phyloP scores from a whole-genome alignment of 768 basidiomycete species.

The Russula griseocarnosa region DNA sequence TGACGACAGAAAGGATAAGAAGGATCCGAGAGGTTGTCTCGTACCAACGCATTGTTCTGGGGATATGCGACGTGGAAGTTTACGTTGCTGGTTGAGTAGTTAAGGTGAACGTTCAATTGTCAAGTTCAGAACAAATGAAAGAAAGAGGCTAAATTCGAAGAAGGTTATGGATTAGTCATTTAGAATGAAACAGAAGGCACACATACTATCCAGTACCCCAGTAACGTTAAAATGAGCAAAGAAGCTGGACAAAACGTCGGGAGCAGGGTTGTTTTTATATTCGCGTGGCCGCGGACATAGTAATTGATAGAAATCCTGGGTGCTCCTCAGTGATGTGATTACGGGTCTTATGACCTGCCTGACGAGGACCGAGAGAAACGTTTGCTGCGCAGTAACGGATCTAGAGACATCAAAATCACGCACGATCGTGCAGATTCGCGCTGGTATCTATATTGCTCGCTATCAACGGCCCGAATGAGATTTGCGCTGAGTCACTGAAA shows the following conservation, averaged over 20 bases:
- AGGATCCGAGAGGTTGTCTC: neutral
- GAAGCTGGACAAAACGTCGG: neutral
- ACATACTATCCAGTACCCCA: conserved; percentile 18
- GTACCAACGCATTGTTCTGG: conserved; percentile 1
- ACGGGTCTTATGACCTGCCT: too few relatives aligned
- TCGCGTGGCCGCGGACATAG: neutral
- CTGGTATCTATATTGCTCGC: too few relatives aligned
- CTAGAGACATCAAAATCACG: too few relatives aligned
- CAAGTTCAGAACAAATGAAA: neutral
- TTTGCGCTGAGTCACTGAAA: too few relatives aligned
- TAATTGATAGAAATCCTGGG: too few relatives aligned
- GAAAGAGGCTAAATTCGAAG: too few relatives aligned
- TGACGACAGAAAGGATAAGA: conserved; percentile 2
- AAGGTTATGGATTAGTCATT: too few relatives aligned
- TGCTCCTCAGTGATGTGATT: too few relatives aligned
- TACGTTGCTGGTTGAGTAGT: neutral
- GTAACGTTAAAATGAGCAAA: conserved; percentile 1
- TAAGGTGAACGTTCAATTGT: neutral
- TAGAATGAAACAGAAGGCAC: neutral
- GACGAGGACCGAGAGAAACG: too few relatives aligned
- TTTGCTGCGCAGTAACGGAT: too few relatives aligned
- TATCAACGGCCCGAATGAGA: too few relatives aligned
- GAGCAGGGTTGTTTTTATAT: neutral
- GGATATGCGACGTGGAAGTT: neutral
- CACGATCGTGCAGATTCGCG: too few relatives aligned